Evolutionary conservation across 495 filamentous ascomycete species (phyloP).

Genomic region (Hyphodiscus hymeniophilus): DNA sequence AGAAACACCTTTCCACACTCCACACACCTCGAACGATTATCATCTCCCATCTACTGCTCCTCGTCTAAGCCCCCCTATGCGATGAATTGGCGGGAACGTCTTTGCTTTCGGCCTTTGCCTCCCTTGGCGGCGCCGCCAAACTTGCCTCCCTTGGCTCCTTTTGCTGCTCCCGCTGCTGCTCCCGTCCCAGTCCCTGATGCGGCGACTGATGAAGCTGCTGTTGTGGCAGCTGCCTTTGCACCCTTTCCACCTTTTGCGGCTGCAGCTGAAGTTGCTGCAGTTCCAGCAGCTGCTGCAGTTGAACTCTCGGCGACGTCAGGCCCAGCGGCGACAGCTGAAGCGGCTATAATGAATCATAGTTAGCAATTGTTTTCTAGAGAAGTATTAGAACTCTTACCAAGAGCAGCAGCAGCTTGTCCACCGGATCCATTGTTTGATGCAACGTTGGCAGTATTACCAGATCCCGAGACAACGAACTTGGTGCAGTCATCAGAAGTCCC

Average conservation of each 20-base stretch:
- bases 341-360: not conserved
- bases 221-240: not conserved
- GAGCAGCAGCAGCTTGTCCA: constrained; percentile 16
- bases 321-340: constrained; percentile 11
- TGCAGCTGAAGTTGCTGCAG: not conserved
- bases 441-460: constrained; percentile 18
- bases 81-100: constrained; percentile 17
- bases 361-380: no score
- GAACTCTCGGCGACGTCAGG: constrained; percentile 5
- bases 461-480: constrained; percentile 38
- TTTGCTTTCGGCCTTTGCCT: constrained; percentile 3
- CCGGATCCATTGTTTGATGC: constrained; percentile 18
- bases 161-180: not conserved
- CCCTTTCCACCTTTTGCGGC: constrained; percentile 2
- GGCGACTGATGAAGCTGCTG: not conserved
- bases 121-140: constrained; percentile 5
- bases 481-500: constrained; percentile 66
- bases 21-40: constrained; percentile 3
- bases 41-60: not conserved
- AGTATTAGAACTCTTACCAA: no score
- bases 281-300: not conserved
- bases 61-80: constrained; percentile 2
- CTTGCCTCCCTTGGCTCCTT: not conserved
- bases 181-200: not conserved
- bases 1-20: not conserved